Percentiles rank a stretch among this genome's conserved stretches.
Evolutionary conservation across 495 filamentous ascomycete species (phyloP).

Genomic region (Penicilliopsis zonata): DNA sequence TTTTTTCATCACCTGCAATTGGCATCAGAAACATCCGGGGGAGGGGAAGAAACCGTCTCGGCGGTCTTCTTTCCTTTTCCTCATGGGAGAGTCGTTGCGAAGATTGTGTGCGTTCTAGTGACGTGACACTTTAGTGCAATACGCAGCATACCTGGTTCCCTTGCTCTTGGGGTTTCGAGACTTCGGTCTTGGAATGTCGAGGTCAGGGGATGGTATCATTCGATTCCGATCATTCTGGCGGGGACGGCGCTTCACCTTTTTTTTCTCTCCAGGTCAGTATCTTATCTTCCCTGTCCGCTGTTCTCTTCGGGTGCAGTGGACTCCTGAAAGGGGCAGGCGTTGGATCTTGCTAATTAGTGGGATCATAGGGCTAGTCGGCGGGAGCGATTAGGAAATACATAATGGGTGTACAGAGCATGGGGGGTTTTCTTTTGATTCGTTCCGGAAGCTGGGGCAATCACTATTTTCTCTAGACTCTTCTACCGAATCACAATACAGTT

Average conservation of each 20-base stretch:
- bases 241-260: slow-evolving; percentile 63
- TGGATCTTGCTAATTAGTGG: slow-evolving; percentile 28
- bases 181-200: slow-evolving; percentile 18
- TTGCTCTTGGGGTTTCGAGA: no score
- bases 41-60: no score
- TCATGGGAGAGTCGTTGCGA: slow-evolving; percentile 87
- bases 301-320: slow-evolving; percentile 6
- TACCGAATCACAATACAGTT: no score
- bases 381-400: no score
- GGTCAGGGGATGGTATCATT: slow-evolving; percentile 65
- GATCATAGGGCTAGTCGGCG: slow-evolving; percentile 7
- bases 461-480: no score
- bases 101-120: slow-evolving; percentile 59
- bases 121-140: slow-evolving; percentile 96
- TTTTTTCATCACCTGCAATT: slow-evolving; percentile 66
- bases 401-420: no score
- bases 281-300: slow-evolving; percentile 4
- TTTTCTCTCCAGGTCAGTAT: slow-evolving; percentile 51
- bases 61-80: slow-evolving; percentile 33
- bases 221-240: slow-evolving; percentile 98
- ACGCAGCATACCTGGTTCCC: slow-evolving; percentile 67
- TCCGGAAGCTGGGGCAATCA: no score
- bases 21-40: slow-evolving; percentile 98
- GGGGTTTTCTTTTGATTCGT: no score
- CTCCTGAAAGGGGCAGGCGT: slow-evolving; percentile 19